Percentiles rank a stretch among this genome's conserved stretches.
Evolutionary conservation across 2,329 filamentous ascomycete species (phyloP).

Genomic region (Sarocladiaceae sp.): DNA sequence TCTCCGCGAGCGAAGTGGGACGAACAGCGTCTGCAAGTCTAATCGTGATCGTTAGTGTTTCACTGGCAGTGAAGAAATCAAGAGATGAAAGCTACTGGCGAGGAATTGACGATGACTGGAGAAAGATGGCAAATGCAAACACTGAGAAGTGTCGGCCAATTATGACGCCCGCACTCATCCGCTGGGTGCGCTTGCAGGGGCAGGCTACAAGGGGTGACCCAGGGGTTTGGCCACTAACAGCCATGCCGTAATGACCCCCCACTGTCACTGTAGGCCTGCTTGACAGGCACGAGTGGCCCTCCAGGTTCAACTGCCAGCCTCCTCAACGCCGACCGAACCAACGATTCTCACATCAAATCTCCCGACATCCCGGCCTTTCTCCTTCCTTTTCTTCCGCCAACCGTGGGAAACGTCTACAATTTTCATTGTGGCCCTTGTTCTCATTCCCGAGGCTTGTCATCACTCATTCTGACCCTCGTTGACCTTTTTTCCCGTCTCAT

Average conservation of each 20-base stretch:
- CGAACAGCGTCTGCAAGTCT: neutral
- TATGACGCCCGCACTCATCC: neutral
- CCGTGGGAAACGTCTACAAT: neutral
- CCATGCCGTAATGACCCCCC: neutral
- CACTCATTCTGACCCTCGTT: constrained; percentile 7
- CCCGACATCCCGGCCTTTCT: constrained; percentile 3
- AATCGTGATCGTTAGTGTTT: neutral
- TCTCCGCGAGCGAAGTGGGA: neutral
- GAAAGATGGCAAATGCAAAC: neutral
- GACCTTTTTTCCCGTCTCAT: neutral
- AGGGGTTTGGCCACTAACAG: neutral
- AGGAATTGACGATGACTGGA: neutral
- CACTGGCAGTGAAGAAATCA: neutral
- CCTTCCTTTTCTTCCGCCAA: neutral
- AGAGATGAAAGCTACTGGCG: neutral
- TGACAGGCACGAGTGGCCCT: neutral
- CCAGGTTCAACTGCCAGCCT: neutral
- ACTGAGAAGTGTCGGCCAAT: neutral
- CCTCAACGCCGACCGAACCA: neutral
- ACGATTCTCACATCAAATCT: constrained; percentile 3
- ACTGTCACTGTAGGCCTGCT: neutral
- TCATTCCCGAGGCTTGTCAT: constrained; percentile 5
- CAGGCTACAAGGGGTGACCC: neutral
- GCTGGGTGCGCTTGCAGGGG: constrained; percentile 6
- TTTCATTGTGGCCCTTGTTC: neutral